Evolutionary conservation across 768 basidiomycete species (phyloP).

Genomic region (Xerocomellus chrysenteron): DNA sequence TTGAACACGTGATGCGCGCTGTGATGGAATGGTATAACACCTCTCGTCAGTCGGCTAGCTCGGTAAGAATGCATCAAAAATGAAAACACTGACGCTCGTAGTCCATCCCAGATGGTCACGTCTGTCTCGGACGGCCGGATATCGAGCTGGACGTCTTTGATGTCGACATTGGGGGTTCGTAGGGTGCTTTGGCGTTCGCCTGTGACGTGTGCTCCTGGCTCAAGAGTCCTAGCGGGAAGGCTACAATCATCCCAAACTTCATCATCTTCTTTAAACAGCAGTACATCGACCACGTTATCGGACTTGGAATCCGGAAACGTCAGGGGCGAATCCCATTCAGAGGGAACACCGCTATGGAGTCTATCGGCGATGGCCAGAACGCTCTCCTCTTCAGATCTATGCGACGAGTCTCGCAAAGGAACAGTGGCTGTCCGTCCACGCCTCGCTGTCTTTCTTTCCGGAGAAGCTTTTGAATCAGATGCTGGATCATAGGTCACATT

Average conservation of each 20-base stretch:
- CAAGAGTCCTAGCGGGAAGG: background rate
- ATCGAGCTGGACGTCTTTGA: constrained; percentile 15
- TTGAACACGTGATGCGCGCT: constrained; percentile 22
- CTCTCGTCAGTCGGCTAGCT: background rate
- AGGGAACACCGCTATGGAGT: constrained; percentile 4
- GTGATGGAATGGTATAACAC: background rate
- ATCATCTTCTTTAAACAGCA: background rate
- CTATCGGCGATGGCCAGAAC: background rate
- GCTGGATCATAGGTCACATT: background rate
- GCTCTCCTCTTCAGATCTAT: background rate
- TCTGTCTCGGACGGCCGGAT: constrained; percentile 13
- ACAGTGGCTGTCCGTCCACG: background rate
- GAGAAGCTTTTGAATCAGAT: background rate
- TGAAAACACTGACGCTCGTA: constrained; percentile 15
- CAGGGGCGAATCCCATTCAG: background rate
- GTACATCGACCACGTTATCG: background rate
- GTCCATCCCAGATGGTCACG: constrained; percentile 28
- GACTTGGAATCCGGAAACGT: background rate
- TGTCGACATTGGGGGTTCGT: background rate
- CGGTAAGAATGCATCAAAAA: background rate
- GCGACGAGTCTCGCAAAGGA: background rate
- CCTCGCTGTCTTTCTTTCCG: background rate
- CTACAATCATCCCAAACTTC: background rate
- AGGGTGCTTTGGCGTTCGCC: background rate
- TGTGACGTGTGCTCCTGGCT: background rate